phyloP scores from a whole-genome alignment of 2,329 filamentous ascomycete species.

The Trichophyton benhamiae region DNA sequence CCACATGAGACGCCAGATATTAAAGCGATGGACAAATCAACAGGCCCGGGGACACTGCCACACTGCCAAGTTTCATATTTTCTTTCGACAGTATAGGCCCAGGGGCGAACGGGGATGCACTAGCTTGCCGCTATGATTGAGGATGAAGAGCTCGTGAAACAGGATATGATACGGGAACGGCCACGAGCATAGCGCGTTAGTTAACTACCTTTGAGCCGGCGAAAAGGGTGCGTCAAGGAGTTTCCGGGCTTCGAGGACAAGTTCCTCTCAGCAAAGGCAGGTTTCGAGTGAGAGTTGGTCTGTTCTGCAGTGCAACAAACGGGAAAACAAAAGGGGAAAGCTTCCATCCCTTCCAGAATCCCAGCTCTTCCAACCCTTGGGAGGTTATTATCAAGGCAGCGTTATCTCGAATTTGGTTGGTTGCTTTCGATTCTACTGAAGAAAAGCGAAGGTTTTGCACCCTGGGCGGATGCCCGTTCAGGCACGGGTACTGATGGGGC shows the following conservation, averaged over 20 bases:
- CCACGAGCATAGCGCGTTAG: background rate
- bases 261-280: no score
- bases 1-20: background rate
- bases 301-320: background rate
- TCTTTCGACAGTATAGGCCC: background rate
- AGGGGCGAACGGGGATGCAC: background rate
- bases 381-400: background rate
- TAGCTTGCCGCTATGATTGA: background rate
- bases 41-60: background rate
- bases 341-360: background rate
- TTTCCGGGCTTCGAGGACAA: no score
- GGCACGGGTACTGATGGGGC: background rate
- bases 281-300: background rate
- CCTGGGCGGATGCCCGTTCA: background rate
- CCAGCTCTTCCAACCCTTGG: background rate
- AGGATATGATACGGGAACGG: background rate
- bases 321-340: background rate
- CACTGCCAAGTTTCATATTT: background rate
- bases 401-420: background rate
- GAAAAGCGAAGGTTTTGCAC: background rate
- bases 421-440: background rate
- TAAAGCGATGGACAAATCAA: background rate
- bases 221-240: no score
- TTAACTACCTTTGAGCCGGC: background rate
- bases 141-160: conserved; percentile 1